Evolutionary conservation across 805 yeast genomes (phyloP).

Genomic region (Wickerhamiella galacta): DNA sequence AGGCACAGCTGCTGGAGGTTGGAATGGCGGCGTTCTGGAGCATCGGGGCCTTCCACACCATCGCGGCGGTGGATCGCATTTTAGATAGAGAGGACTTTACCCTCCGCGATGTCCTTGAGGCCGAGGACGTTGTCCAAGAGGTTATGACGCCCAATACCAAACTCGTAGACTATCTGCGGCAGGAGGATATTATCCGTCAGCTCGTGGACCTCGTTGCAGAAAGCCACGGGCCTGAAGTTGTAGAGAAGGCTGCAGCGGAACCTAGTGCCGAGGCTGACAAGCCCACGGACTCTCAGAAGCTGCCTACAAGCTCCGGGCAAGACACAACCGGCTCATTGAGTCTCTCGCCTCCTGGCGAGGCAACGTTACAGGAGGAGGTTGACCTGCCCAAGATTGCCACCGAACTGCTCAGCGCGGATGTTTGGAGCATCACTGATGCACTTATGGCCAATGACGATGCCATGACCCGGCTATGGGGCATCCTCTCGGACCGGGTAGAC

Average conservation of each 20-base stretch:
- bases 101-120: conserved; percentile 43
- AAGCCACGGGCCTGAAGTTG: neutral
- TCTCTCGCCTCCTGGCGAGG: too few species aligned
- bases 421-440: conserved; percentile 85
- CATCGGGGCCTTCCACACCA: conserved; percentile 38
- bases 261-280: neutral
- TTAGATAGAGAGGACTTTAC: conserved; percentile 31
- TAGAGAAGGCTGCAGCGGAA: neutral
- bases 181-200: conserved; percentile 53
- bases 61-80: conserved; percentile 36
- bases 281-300: too few species aligned
- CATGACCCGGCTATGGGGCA: conserved; percentile 59
- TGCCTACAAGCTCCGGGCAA: too few species aligned
- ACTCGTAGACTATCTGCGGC: conserved; percentile 61
- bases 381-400: conserved; percentile 54
- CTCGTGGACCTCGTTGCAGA: conserved; percentile 43
- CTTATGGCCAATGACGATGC: conserved; percentile 59
- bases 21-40: conserved; percentile 44
- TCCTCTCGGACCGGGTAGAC: conserved; percentile 52
- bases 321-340: too few species aligned
- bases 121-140: conserved; percentile 59
- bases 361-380: conserved; percentile 4
- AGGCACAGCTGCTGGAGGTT: too few species aligned
- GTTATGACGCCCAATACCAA: conserved; percentile 54
- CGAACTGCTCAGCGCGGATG: conserved; percentile 78